phyloP scores from a whole-genome alignment of 129 eudicot species.

The Smallanthus sonchifolius region DNA sequence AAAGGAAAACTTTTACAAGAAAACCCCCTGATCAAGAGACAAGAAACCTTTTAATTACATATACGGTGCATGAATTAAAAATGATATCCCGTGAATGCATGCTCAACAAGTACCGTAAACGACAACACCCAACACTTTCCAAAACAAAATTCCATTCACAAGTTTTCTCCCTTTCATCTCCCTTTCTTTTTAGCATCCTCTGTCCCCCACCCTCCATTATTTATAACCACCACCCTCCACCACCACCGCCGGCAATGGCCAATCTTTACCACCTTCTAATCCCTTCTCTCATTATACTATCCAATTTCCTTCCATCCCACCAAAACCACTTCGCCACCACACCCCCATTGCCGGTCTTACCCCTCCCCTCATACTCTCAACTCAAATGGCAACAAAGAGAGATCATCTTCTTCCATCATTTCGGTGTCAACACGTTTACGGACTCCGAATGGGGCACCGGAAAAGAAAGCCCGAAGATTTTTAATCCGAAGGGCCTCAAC shows the following conservation, averaged over 20 bases:
- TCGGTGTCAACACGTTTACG: conserved; percentile 88
- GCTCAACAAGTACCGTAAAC: conserved; percentile 28
- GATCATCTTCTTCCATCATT: conserved; percentile 81
- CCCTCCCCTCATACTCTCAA: conserved; percentile 75
- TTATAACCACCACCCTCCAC: conserved; percentile 16
- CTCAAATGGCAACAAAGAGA: conserved; percentile 94
- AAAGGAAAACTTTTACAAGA: too few relatives aligned
- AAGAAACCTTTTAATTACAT: not conserved
- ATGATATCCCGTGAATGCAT: conserved; percentile 43
- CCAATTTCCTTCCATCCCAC: conserved; percentile 25
- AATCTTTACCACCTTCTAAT: conserved; percentile 7
- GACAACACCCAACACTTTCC: conserved; percentile 29
- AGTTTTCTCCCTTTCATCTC: conserved; percentile 14
- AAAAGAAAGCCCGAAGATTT: conserved; percentile 57
- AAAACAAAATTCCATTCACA: conserved; percentile 43
- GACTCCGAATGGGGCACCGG: conserved; percentile 94
- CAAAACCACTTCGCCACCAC: conserved; percentile 38
- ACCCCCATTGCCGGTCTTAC: conserved; percentile 74
- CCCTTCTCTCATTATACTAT: conserved; percentile 19
- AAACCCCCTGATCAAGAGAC: not conserved
- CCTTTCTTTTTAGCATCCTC: conserved; percentile 14
- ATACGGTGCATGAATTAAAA: not conserved
- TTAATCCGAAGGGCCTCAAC: conserved; percentile 62
- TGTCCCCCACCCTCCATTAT: conserved; percentile 16
- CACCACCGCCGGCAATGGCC: conserved; percentile 28